These are phyloP conservation scores for Xylaria curta DNA, from an alignment of 495 filamentous ascomycete genomes.

Conservation along the genomic window DNA sequence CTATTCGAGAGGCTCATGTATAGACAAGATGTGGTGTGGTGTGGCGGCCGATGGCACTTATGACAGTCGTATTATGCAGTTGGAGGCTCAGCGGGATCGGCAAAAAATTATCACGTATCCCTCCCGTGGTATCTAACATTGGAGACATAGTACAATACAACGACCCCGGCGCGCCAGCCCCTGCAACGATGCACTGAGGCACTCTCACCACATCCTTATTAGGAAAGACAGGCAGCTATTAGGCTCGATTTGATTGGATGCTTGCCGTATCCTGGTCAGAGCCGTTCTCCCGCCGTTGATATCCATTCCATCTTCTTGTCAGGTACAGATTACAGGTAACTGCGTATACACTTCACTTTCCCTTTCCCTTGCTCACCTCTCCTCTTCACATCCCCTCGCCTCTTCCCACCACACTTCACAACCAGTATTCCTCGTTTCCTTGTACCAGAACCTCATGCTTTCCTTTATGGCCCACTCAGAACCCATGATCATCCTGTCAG, in stretches of 20 bases:
- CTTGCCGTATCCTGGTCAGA: not conserved
- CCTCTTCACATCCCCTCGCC: not conserved
- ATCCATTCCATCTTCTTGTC: slow-evolving; percentile 8
- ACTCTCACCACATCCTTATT: not conserved
- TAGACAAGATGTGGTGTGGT: slow-evolving; percentile 4
- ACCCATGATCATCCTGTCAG: slow-evolving; percentile 24
- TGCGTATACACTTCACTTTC: not conserved
- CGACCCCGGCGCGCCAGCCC: not conserved
- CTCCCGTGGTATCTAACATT: not conserved
- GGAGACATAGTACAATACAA: not conserved
- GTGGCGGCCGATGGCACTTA: not conserved
- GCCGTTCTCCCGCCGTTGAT: slow-evolving; percentile 17
- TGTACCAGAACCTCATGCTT: not conserved
- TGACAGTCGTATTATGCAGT: slow-evolving; percentile 14
- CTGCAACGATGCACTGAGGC: not conserved
- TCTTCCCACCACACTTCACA: slow-evolving; percentile 17
- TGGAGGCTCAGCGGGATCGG: slow-evolving; percentile 17
- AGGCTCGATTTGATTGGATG: slow-evolving; percentile 11
- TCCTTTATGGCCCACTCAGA: slow-evolving; percentile 12
- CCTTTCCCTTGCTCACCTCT: slow-evolving; percentile 4
- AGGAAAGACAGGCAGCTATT: not conserved
- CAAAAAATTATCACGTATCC: not conserved
- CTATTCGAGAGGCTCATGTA: not conserved
- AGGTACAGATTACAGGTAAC: slow-evolving; percentile 2
- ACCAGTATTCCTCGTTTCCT: not conserved